A percentile compares a stretch with the other conserved stretches of the same genome.
These are phyloP conservation scores for Skeletonema grethae DNA, from an alignment of 108 stramenopile genomes.

Conservation along the genomic window DNA sequence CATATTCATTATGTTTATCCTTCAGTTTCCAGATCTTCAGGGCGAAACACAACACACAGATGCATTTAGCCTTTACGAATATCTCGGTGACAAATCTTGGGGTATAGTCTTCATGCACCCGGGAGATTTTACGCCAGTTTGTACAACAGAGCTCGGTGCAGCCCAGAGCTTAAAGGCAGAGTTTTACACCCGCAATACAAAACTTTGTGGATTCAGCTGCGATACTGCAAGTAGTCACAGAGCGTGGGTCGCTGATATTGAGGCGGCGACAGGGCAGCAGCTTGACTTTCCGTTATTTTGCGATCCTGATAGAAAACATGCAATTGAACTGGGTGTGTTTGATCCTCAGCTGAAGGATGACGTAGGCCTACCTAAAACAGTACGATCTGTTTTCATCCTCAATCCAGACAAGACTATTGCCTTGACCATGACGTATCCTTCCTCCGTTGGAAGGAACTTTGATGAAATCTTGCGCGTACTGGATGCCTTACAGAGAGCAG, in stretches of 20 bases:
- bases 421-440: conserved; percentile 55
- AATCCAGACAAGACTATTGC: conserved; percentile 51
- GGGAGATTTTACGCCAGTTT: conserved; percentile 71
- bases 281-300: conserved; percentile 52
- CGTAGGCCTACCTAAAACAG: conserved; percentile 38
- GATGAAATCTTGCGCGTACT: conserved; percentile 49
- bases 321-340: conserved; percentile 38
- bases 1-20: not conserved
- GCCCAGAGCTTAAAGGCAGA: conserved; percentile 49
- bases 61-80: conserved; percentile 47
- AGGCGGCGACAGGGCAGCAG: conserved; percentile 33
- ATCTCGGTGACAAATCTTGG: conserved; percentile 45
- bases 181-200: conserved; percentile 49
- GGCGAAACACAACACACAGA: conserved; percentile 37
- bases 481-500: conserved; percentile 46
- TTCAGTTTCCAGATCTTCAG: conserved; percentile 46
- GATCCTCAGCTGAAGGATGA: conserved; percentile 27
- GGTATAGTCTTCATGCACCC: conserved; percentile 54
- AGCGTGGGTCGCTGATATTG: conserved; percentile 51
- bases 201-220: conserved; percentile 45
- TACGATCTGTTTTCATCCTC: conserved; percentile 42
- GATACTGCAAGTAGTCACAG: conserved; percentile 23
- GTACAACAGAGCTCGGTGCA: conserved; percentile 79
- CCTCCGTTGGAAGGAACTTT: conserved; percentile 51
- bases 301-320: conserved; percentile 34